A percentile compares a stretch with the other conserved stretches of the same genome.
phyloP scores from a whole-genome alignment of 306 rosid genomes.

The Leucaena leucocephala region DNA sequence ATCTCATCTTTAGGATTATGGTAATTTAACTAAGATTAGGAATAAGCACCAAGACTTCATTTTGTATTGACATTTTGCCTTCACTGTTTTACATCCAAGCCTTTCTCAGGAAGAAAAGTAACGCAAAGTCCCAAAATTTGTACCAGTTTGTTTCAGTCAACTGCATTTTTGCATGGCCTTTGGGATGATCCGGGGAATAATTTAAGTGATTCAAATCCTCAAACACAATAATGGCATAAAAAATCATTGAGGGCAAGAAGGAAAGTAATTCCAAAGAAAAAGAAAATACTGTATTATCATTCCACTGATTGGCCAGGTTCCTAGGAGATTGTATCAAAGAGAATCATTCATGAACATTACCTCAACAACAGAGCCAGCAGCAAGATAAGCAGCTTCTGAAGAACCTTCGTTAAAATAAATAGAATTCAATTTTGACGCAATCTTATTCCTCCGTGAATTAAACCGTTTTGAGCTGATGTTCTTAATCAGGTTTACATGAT shows the following conservation, averaged over 20 bases:
- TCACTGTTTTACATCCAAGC: not conserved
- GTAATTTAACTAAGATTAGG: not conserved
- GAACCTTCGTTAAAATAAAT: constrained; percentile 86
- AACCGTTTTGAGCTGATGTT: constrained; percentile 64
- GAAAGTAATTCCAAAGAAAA: not conserved
- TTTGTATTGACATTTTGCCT: not conserved
- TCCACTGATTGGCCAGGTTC: not conserved
- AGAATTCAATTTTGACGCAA: constrained; percentile 57
- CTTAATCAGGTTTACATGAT: constrained; percentile 67
- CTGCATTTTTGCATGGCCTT: constrained; percentile 2
- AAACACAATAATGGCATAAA: constrained; percentile 6
- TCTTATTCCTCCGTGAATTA: constrained; percentile 49
- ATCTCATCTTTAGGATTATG: not conserved
- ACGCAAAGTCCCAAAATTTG: not conserved
- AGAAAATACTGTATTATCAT: not conserved
- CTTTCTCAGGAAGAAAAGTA: constrained; percentile 2
- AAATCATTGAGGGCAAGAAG: not conserved
- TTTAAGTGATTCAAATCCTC: constrained; percentile 5
- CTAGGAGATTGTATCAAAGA: not conserved
- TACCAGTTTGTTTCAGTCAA: constrained; percentile 17
- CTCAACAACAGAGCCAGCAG: constrained; percentile 83
- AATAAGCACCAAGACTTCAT: not conserved
- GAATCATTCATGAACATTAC: constrained; percentile 39
- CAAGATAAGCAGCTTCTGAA: constrained; percentile 86
- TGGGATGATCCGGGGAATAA: not conserved